Evolutionary conservation across 768 basidiomycete species (phyloP).

Genomic region (Pholiota microspora): DNA sequence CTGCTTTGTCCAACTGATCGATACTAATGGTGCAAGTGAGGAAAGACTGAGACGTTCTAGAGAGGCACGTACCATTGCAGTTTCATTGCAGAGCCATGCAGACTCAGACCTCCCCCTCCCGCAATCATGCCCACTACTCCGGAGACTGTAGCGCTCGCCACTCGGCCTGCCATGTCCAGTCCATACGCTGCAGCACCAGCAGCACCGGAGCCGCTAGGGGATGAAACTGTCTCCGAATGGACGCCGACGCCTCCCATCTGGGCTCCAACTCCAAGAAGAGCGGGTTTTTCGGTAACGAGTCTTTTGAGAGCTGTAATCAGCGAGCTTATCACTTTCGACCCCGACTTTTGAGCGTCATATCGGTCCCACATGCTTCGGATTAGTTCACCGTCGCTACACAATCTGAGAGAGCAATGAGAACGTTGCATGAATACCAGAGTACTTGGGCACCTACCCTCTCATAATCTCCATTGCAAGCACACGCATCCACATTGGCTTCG

Average conservation of each 20-base stretch:
- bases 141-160: conserved; percentile 81
- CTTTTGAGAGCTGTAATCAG: conserved; percentile 84
- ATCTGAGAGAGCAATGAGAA: conserved; percentile 30
- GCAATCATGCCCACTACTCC: conserved; percentile 88
- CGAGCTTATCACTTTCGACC: conserved; percentile 71
- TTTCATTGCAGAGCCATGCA: conserved; percentile 80
- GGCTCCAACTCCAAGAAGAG: conserved; percentile 71
- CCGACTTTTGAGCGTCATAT: conserved; percentile 62
- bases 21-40: conserved; percentile 53
- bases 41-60: background rate
- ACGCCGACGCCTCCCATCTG: conserved; percentile 85
- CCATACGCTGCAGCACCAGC: conserved; percentile 47
- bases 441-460: conserved; percentile 55
- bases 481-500: conserved; percentile 80
- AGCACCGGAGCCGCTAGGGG: conserved; percentile 20
- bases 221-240: conserved; percentile 26
- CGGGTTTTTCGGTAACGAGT: conserved; percentile 85
- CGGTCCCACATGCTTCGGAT: conserved; percentile 78
- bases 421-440: background rate
- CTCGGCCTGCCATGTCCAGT: conserved; percentile 78
- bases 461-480: conserved; percentile 92
- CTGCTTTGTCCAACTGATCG: conserved; percentile 97
- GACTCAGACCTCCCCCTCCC: conserved; percentile 57
- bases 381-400: conserved; percentile 79
- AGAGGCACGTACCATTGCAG: conserved; percentile 71